Evolutionary conservation across 345 rosid genomes (phyloP).

Genomic region (Schrenkiella parvula): DNA sequence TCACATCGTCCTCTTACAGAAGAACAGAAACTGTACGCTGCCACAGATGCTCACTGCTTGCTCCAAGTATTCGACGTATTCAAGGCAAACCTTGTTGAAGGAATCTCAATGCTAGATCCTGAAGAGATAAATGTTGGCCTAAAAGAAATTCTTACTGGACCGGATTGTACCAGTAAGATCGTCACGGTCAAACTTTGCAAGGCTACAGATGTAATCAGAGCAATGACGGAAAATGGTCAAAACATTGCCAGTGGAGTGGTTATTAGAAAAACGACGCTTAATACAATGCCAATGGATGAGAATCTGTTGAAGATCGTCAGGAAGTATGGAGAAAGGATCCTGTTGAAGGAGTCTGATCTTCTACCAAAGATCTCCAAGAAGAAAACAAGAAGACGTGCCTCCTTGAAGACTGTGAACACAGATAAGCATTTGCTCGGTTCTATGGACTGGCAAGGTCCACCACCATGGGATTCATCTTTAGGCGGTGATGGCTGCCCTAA

Average conservation of each 20-base stretch:
- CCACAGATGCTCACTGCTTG: slow-evolving; percentile 87
- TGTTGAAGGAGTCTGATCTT: slow-evolving; percentile 67
- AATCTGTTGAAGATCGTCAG: slow-evolving; percentile 53
- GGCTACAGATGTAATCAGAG: slow-evolving; percentile 56
- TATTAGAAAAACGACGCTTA: slow-evolving; percentile 35
- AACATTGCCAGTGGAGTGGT: slow-evolving; percentile 40
- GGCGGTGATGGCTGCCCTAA: slow-evolving; percentile 91
- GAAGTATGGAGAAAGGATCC: slow-evolving; percentile 63
- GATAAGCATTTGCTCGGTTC: slow-evolving; percentile 35
- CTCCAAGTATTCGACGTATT: slow-evolving; percentile 61
- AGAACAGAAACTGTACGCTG: slow-evolving; percentile 86
- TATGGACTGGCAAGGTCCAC: slow-evolving; percentile 71
- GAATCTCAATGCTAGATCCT: slow-evolving; percentile 33
- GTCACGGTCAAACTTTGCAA: slow-evolving; percentile 39
- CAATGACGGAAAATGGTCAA: slow-evolving; percentile 44
- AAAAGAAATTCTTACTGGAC: slow-evolving; percentile 50
- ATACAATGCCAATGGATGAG: slow-evolving; percentile 69
- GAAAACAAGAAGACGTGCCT: slow-evolving; percentile 51
- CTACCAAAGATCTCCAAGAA: slow-evolving; percentile 53
- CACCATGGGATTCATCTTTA: slow-evolving; percentile 75
- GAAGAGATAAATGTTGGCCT: slow-evolving; percentile 46
- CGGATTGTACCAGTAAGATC: slow-evolving; percentile 33
- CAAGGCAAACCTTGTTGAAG: slow-evolving; percentile 42
- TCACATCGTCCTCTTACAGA: slow-evolving; percentile 88
- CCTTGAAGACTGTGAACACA: slow-evolving; percentile 28